Conservation (phyloP, 805 yeast genomes). For the Candida piceae region DNA sequence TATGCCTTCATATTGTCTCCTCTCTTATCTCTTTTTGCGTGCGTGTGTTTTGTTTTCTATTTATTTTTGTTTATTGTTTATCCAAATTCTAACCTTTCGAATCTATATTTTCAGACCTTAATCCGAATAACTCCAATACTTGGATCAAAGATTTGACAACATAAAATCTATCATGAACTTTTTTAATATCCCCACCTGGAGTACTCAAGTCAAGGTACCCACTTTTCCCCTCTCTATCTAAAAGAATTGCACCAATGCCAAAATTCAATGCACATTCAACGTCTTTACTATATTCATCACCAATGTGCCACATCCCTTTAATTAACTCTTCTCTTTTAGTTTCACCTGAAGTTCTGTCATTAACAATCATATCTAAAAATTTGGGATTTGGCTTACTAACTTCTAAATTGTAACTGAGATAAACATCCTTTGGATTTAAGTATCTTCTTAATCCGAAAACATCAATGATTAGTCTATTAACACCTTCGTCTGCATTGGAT, state of each 20-base stretch:
- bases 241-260: conserved; percentile 56
- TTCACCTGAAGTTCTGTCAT: neutral
- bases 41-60: too few species aligned
- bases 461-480: conserved; percentile 39
- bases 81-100: too few species aligned
- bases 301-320: conserved; percentile 54
- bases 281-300: conserved; percentile 58
- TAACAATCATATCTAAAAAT: conserved; percentile 35
- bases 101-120: too few species aligned
- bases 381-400: conserved; percentile 44
- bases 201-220: conserved; percentile 9
- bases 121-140: conserved; percentile 8
- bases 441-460: conserved; percentile 38
- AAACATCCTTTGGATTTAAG: conserved; percentile 36
- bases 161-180: conserved; percentile 12
- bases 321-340: conserved; percentile 13
- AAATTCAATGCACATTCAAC: conserved; percentile 44
- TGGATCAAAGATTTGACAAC: conserved; percentile 15
- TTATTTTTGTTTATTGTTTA: too few species aligned
- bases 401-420: conserved; percentile 55
- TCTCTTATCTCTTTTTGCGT: too few species aligned
- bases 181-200: conserved; percentile 8
- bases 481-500: conserved; percentile 60
- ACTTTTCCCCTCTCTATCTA: conserved; percentile 17
- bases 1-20: too few species aligned